Base-by-base conservation (phyloP, 2,329 filamentous ascomycete species). In the Aspergillus ochraceoroseus region DNA sequence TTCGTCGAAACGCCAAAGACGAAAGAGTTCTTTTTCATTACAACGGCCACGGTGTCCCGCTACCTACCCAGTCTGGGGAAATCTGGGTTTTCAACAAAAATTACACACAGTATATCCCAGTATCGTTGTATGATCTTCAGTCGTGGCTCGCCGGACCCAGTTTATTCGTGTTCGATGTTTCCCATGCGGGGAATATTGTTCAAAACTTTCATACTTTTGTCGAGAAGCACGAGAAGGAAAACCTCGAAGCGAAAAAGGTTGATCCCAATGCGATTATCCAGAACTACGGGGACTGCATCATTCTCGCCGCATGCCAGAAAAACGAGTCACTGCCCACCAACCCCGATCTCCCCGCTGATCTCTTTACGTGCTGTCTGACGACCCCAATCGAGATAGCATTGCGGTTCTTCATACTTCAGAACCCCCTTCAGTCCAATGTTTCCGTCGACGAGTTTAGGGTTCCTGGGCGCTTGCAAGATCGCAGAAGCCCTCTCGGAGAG, bases 1-100 rank as follows among this genome's bases (percentile, higher is more conserved):
- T 96, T 19, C 80, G 92, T 20, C 78, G 88, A 47, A 95, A 94
- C 59, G 90, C 92, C 33, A 95, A 95, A 64, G 89, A 95, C 43
- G 92, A 98, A 69, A 77, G 92, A 34, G 87, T 98, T 1, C 72
- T 98, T n/a, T 87, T 98, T 56, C 92, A 98, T 62, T 98, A 98
- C 73, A 98, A 98, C 56, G 92, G 92, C 11, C 92, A 98, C 63
- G 92, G 92, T 32, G 92, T 98, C 7, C 92, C 92, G 1, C 87
- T 95, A 58, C 92, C 92, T 2, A 98, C 92, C 0, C 81, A 85
- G 2, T 95, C 90, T 3, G 92, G 92, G 9, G 92, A 98, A 64
- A 94, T 98, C 13, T 98, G 92, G 92, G 94, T 96, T 4, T 98
- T 98, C 65, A 98, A 98, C 67, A 90, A 92, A 55, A 96, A 87